A percentile compares a stretch with the other conserved stretches of the same genome.
These are phyloP conservation scores for Myxozyma mucilagina DNA, from an alignment of 805 yeast genomes.

Conservation along the genomic window DNA sequence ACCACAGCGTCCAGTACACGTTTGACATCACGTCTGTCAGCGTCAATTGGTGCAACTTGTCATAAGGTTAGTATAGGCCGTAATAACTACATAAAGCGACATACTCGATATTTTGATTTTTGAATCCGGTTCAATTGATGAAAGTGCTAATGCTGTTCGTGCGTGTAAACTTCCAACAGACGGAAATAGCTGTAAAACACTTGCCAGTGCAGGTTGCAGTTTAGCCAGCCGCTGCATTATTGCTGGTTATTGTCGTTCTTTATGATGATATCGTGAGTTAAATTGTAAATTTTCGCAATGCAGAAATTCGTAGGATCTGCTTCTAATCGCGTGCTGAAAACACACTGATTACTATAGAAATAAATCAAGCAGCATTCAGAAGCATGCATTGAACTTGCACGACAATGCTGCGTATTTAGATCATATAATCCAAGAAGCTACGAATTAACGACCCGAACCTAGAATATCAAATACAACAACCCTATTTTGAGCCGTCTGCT, in stretches of 20 bases:
- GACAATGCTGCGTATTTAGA: too few species aligned
- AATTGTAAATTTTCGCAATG: not conserved
- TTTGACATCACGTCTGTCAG: constrained; percentile 14
- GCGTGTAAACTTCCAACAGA: constrained; percentile 17
- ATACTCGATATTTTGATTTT: constrained; percentile 19
- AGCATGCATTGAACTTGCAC: too few species aligned
- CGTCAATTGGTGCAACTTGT: constrained; percentile 18
- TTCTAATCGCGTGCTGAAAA: too few species aligned
- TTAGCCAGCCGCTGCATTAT: not conserved
- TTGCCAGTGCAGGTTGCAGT: constrained; percentile 18
- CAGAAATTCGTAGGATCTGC: not conserved
- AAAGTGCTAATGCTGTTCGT: constrained; percentile 23
- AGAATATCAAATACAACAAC: too few species aligned
- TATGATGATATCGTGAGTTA: not conserved
- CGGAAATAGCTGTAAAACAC: constrained; percentile 21
- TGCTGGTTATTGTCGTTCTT: not conserved
- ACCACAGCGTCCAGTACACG: constrained; percentile 19
- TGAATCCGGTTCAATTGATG: constrained; percentile 8
- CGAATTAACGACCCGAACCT: too few species aligned
- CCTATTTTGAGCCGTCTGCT: too few species aligned
- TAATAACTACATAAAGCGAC: not conserved
- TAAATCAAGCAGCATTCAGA: too few species aligned
- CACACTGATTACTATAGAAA: too few species aligned
- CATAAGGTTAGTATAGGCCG: not conserved
- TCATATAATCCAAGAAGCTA: too few species aligned